Base-by-base conservation (phyloP, 164 flowering plant species). In the Vitis rotundifolia region DNA sequence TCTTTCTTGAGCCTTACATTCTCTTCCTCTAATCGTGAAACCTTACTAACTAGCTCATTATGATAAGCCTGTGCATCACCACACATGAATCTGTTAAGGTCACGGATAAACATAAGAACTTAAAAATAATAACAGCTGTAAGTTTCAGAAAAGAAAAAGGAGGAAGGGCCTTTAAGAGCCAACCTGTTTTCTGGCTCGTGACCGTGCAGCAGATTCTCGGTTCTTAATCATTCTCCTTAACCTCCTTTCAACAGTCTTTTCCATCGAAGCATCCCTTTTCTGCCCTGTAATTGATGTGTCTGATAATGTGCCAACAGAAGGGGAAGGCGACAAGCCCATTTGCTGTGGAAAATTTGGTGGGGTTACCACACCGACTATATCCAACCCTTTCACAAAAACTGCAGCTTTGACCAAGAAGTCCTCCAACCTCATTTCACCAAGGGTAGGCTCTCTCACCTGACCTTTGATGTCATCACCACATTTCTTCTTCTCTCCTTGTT, bases 121-220 rank as follows among this genome's bases (percentile, higher is more conserved):
- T 19, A 22, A 6, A 77, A 61, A 64, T 11, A 8, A 59, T 14
- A 57, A 66, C 10, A 51, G 9, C 29, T n/a, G 2, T 16, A 29
- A 68, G 5, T 47, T 15, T 11, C 15, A 9, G 9, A 26, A 63
- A 8, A 37, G 37, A 11, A 48, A 7, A 31, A 3, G 44, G 44
- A 37, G 44, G 44, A 37, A 37, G 44, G 0, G 44, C 44, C 44
- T 6, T 22, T 15, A 44, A 31, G 58, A 29, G 19, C n/a, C 49
- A 13, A 76, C 92, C 86, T 84, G 88, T 63, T 88, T 86, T 76
- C 90, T 86, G n/a, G 87, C 89, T 75, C 92, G 80, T 28, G 92
- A 88, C 29, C 92, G 83, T 8, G 92, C 92, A 64, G 92, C 92
- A 48, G 92, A 88, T 77, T 88, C 92, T 80, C 89, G 74, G 68